These are phyloP conservation scores for Diospyros kaki DNA, from an alignment of 148 eudicot species.

Conservation along the genomic window DNA sequence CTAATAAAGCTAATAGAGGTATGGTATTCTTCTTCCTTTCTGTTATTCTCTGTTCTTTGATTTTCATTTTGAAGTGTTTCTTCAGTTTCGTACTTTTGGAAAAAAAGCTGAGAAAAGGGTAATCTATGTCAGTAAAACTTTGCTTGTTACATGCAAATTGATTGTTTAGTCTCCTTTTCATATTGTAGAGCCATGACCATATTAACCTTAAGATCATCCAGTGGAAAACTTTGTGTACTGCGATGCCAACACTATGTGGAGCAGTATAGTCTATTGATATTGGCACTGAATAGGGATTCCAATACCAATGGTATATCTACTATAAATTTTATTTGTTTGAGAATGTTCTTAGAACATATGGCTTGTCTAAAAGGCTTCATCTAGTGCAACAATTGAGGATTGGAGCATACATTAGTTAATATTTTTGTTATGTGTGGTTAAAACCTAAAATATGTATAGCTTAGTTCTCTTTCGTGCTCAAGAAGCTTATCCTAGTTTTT, in stretches of 20 bases:
- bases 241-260: not conserved
- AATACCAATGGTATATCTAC: no score
- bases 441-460: no score
- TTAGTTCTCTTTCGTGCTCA: no score
- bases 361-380: not conserved
- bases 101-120: not conserved
- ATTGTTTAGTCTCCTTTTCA: not conserved
- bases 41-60: not conserved
- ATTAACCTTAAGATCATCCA: no score
- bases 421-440: no score
- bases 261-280: not conserved
- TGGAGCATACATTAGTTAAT: not conserved
- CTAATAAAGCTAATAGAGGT: constrained; percentile 63
- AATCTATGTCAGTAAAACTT: not conserved
- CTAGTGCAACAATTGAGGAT: not conserved
- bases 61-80: not conserved
- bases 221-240: no score
- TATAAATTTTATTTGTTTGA: no score
- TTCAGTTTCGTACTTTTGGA: not conserved
- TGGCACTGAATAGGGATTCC: not conserved
- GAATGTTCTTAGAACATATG: not conserved
- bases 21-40: constrained; percentile 8
- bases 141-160: not conserved
- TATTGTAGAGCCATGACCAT: no score
- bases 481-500: no score